Evolutionary conservation across 192 early-diverging fungal genomes (phyloP).

Genomic region (Radiomyces spectabilis): DNA sequence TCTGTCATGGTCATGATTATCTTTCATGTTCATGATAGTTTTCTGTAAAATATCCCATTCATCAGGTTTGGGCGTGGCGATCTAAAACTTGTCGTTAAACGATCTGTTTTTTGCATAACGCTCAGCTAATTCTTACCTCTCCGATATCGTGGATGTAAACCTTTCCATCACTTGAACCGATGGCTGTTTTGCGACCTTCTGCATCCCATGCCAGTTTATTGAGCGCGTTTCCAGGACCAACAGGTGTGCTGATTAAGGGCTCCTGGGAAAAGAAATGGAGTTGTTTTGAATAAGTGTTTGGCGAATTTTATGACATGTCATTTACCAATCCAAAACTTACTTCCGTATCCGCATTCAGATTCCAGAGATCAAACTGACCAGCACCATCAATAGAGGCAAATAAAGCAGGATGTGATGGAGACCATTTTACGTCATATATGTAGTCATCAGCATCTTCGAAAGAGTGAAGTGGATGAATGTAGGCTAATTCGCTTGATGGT

Average conservation of each 20-base stretch:
- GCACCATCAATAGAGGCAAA: conserved; percentile 89
- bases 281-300: not conserved
- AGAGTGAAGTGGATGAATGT: conserved; percentile 61
- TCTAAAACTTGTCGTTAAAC: too few species aligned
- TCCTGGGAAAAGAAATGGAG: conserved; percentile 12
- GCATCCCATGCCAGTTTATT: conserved; percentile 95
- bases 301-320: not conserved
- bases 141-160: conserved; percentile 90
- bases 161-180: conserved; percentile 78
- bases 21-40: conserved; percentile 42
- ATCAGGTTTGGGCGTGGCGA: conserved; percentile 37
- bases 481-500: conserved; percentile 34
- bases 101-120: not conserved
- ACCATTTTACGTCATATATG: conserved; percentile 97
- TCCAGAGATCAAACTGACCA: conserved; percentile 87
- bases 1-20: conserved; percentile 33
- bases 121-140: conserved; percentile 51
- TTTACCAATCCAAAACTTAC: conserved; percentile 39
- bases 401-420: conserved; percentile 85
- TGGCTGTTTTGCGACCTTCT: conserved; percentile 67
- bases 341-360: conserved; percentile 88
- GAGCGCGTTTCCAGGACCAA: conserved; percentile 65
- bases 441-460: conserved; percentile 94
- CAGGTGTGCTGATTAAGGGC: conserved; percentile 45
- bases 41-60: conserved; percentile 42